Evolutionary conservation across 2,329 filamentous ascomycete species (phyloP), one percentile per base, ranked within the genome.

Genomic region (Akanthomyces uredinophilus): DNA sequence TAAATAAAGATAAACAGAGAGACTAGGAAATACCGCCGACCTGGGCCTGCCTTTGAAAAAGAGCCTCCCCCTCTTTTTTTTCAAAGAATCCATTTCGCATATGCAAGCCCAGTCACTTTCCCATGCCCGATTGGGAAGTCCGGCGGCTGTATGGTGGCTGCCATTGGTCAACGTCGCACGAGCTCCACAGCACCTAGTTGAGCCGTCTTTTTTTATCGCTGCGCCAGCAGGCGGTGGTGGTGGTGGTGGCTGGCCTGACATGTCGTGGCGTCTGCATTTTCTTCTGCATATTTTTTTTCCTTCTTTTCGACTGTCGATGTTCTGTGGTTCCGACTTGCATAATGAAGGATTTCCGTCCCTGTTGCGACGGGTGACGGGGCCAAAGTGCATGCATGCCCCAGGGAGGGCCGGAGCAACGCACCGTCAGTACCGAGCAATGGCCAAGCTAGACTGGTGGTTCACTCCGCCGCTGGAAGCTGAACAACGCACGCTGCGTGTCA

Each of bases 101-200:
- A 39, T 41, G 44, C 47, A 60, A 27, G 49, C 57, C 57, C 51
- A 13, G 24, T 58, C 55, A n/a, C 35, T 18, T 18, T 6, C n/a
- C 18, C 4, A 11, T 24, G 39, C 49, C 58, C 27, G n/a, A 60
- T 60, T 43, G 27, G 58, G 58, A 60, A 60, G 51, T 37, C 58
- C 39, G 20, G 58, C 58, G 58, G 58, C 41, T 60, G 27, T 47
- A 53, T 11, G 22, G 13, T 10, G 13, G n/a, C 6, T 6, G 4
- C 27, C 29, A 58, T 58, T 58, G 55, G 55, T 20, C 32, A 3
- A 10, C 10, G 24, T 32, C n/a, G 14, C 29, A 27, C 27, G n/a
- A 11, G 32, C 54, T 57, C 54, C 54, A 57, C 56, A 24, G 18
- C 41, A 44, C 41, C 41, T 3, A 16, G 14, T 5, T 5, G 7